A percentile compares a stretch with the other conserved stretches of the same genome.
These are phyloP conservation scores for Hericium alpestre DNA, from an alignment of 768 basidiomycete genomes.

Conservation along the genomic window DNA sequence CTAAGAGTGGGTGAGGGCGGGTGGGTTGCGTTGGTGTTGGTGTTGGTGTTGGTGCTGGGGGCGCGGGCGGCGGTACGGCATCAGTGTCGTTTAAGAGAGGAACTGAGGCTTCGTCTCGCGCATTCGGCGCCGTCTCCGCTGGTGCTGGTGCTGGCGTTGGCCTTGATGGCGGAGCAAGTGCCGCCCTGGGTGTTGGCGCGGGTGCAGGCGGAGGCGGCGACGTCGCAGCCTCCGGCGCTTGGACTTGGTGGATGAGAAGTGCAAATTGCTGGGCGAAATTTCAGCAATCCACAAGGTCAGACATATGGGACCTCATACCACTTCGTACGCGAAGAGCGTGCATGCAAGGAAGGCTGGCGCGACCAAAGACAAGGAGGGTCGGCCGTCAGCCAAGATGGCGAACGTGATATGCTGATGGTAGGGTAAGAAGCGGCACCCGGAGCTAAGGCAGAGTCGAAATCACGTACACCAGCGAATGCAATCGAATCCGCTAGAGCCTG, in stretches of 20 bases:
- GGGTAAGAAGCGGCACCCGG: background rate
- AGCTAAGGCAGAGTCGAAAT: background rate
- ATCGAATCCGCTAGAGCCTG: conserved; percentile 76
- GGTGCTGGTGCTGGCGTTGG: conserved; percentile 7
- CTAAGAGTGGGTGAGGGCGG: conserved; percentile 5
- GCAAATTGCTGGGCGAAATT: conserved; percentile 60
- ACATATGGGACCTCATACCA: conserved; percentile 35
- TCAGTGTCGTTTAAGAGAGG: no score
- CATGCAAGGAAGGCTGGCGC: conserved; percentile 80
- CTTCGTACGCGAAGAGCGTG: conserved; percentile 71
- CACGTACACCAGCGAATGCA: conserved; percentile 61
- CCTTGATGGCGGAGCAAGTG: conserved; percentile 14
- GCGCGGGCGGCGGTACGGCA: no score
- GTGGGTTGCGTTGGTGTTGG: background rate
- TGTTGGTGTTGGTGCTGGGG: no score
- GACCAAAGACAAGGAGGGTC: conserved; percentile 69
- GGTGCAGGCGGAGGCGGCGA: conserved; percentile 10
- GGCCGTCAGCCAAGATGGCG: conserved; percentile 74
- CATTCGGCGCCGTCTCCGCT: no score
- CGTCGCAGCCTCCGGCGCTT: conserved; percentile 58
- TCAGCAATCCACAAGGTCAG: background rate
- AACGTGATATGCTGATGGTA: conserved; percentile 62
- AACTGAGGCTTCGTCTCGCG: no score
- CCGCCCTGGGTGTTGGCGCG: conserved; percentile 14
- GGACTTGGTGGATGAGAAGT: conserved; percentile 70